A percentile compares a stretch with the other conserved stretches of the same genome.
These are phyloP conservation scores for Dalbergia oliveri DNA, from an alignment of 306 rosid genomes.

Conservation along the genomic window DNA sequence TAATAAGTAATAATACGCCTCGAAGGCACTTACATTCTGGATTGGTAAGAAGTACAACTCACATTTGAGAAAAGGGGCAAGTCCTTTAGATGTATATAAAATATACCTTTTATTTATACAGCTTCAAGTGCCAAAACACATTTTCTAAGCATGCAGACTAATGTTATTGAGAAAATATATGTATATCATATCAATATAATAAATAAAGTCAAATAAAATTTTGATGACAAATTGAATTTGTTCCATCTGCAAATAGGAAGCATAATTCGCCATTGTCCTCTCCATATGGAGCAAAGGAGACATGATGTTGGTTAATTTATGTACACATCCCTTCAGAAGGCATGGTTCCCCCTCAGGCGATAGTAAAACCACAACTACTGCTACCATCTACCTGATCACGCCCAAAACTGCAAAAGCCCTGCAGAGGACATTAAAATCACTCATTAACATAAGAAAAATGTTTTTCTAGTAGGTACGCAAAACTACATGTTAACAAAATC, in stretches of 20 bases:
- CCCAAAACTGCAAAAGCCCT: conserved; percentile 50
- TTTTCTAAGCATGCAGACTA: conserved; percentile 39
- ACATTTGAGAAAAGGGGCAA: conserved; percentile 6
- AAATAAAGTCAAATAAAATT: conserved; percentile 25
- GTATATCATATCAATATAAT: conserved; percentile 23
- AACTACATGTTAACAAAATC: conserved; percentile 11
- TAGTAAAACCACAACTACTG: conserved; percentile 29
- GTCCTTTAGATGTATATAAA: neutral
- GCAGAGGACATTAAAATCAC: conserved; percentile 14
- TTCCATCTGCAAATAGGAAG: conserved; percentile 53
- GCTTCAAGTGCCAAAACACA: conserved; percentile 53
- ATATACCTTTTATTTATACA: conserved; percentile 51
- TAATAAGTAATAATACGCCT: neutral
- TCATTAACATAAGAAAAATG: conserved; percentile 1
- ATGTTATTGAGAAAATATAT: conserved; percentile 26
- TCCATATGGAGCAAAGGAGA: conserved; percentile 51
- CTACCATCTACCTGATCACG: conserved; percentile 48
- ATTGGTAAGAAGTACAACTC: conserved; percentile 13
- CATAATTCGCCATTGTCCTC: conserved; percentile 51
- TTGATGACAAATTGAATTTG: conserved; percentile 43
- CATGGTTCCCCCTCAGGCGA: conserved; percentile 56
- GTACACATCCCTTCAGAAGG: conserved; percentile 57
- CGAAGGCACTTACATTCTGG: conserved; percentile 32
- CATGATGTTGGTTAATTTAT: conserved; percentile 48
- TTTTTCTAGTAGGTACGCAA: neutral